phyloP scores from a whole-genome alignment of 2,329 filamentous ascomycete genomes.

The Polytolypa hystricis region DNA sequence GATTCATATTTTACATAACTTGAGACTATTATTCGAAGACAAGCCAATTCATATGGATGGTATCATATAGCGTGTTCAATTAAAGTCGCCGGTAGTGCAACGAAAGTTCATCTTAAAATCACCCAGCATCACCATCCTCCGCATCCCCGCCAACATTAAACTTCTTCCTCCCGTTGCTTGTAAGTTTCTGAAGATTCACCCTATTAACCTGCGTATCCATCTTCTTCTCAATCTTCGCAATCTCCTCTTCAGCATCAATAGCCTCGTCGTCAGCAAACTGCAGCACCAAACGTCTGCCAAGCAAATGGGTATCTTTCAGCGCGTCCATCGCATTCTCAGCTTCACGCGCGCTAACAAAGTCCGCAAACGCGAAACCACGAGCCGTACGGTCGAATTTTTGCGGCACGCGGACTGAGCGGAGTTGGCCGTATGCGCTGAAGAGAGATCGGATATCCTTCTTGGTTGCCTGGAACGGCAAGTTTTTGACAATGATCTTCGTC shows the following conservation, averaged over 20 bases:
- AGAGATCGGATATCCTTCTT: conserved; percentile 85
- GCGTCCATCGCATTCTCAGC: conserved; percentile 85
- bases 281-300: conserved; percentile 79
- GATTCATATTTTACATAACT: too few species aligned
- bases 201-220: conserved; percentile 82
- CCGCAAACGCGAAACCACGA: conserved; percentile 92
- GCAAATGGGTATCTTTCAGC: conserved; percentile 81
- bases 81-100: too few species aligned
- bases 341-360: conserved; percentile 85
- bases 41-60: too few species aligned
- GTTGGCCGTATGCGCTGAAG: conserved; percentile 81
- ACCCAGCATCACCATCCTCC: conserved; percentile 48
- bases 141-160: conserved; percentile 69
- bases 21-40: too few species aligned
- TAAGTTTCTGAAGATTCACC: conserved; percentile 80
- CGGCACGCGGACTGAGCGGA: conserved; percentile 84
- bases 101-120: too few species aligned
- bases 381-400: conserved; percentile 86
- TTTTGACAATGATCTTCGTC: conserved; percentile 97
- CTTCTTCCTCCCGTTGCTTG: conserved; percentile 68
- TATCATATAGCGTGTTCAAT: too few species aligned
- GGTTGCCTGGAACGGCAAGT: conserved; percentile 86
- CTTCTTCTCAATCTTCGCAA: conserved; percentile 95
- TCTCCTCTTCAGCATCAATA: conserved; percentile 87
- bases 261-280: conserved; percentile 85